Conservation (phyloP, 768 basidiomycete genomes). For the Austroboletus eburneus region DNA sequence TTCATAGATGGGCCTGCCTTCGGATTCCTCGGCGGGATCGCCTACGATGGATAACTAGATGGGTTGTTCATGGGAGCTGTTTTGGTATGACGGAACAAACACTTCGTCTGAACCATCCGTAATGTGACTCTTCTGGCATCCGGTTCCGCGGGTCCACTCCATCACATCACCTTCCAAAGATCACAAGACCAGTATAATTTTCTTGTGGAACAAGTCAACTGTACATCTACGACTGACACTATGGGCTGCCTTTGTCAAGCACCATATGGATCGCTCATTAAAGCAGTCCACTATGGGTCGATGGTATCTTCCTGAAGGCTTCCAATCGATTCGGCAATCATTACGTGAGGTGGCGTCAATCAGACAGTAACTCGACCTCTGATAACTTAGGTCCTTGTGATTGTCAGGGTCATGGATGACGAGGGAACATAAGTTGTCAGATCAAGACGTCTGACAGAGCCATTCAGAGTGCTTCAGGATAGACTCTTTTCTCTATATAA, state of each 20-base stretch:
- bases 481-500: constrained; percentile 28
- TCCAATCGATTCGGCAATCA: constrained; percentile 20
- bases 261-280: constrained; percentile 7
- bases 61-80: constrained; percentile 18
- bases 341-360: no score
- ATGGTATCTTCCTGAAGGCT: constrained; percentile 28
- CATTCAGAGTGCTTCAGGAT: not conserved
- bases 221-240: constrained; percentile 8
- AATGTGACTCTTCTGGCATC: constrained; percentile 6
- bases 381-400: constrained; percentile 28
- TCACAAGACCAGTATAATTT: constrained; percentile 16
- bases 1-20: constrained; percentile 8
- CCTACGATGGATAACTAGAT: constrained; percentile 10
- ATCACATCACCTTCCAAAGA: constrained; percentile 1
- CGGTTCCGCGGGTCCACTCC: constrained; percentile 6
- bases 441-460: not conserved
- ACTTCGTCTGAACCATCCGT: not conserved
- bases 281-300: constrained; percentile 10
- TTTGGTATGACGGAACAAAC: constrained; percentile 6
- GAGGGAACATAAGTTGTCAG: constrained; percentile 36
- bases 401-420: constrained; percentile 36
- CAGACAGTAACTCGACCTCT: constrained; percentile 5
- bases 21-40: constrained; percentile 26
- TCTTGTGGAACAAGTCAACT: constrained; percentile 10
- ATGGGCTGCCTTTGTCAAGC: constrained; percentile 16